Conservation (phyloP, 345 rosid genomes). For the Triadica sebifera region DNA sequence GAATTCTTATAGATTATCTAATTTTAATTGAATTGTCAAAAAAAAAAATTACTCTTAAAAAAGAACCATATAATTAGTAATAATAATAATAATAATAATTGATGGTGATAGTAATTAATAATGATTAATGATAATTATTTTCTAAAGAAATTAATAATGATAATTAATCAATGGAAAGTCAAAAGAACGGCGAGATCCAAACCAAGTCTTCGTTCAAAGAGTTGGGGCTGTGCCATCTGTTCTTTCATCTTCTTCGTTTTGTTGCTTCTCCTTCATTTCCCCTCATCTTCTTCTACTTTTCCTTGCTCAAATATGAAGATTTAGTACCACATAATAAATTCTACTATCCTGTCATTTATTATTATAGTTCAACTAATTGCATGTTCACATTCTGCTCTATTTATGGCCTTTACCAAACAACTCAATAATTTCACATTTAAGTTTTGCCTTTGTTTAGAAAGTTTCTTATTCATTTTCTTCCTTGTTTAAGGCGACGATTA, state of each 20-base stretch:
- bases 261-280: background rate
- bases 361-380: background rate
- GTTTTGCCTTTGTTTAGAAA: background rate
- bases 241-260: background rate
- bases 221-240: background rate
- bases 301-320: background rate
- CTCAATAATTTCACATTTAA: background rate
- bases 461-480: background rate
- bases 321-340: background rate
- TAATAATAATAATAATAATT: too few relatives aligned
- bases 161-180: background rate
- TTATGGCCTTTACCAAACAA: constrained; percentile 2
- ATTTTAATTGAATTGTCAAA: too few relatives aligned
- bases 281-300: background rate
- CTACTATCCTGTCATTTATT: background rate
- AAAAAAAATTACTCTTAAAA: too few relatives aligned
- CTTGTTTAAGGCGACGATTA: background rate
- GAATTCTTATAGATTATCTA: too few relatives aligned
- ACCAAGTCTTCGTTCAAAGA: constrained; percentile 3
- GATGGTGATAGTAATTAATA: too few relatives aligned
- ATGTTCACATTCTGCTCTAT: constrained; percentile 1
- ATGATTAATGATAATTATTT: too few relatives aligned
- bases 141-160: too few relatives aligned
- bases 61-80: too few relatives aligned
- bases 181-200: background rate